A percentile compares a stretch with the other conserved stretches of the same genome.
Evolutionary conservation across 495 filamentous ascomycete genomes (phyloP).

Genomic region (Aspergillus bridgeri): DNA sequence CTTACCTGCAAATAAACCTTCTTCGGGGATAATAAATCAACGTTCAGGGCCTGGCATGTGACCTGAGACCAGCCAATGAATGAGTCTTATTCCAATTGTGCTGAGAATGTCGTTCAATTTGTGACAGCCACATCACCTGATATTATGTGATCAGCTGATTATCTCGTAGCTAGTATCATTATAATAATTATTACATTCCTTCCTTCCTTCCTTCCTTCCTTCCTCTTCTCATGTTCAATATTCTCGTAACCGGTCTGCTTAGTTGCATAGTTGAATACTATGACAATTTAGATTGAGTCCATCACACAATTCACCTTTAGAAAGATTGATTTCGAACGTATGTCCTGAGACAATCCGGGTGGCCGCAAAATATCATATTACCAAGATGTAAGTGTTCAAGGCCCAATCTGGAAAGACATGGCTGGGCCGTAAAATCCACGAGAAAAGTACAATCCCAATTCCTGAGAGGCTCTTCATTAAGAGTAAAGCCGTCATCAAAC

Average conservation of each 20-base stretch:
- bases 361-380: background rate
- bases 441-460: slow-evolving; percentile 4
- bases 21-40: background rate
- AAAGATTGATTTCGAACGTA: background rate
- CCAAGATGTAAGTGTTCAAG: background rate
- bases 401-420: background rate
- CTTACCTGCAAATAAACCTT: background rate
- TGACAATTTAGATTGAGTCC: too few relatives aligned
- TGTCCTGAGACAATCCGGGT: background rate
- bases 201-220: too few relatives aligned
- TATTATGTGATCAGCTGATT: too few relatives aligned
- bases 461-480: background rate
- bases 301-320: background rate
- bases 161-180: too few relatives aligned
- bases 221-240: too few relatives aligned
- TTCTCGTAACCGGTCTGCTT: too few relatives aligned
- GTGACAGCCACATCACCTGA: too few relatives aligned
- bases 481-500: background rate
- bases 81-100: background rate
- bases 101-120: slow-evolving; percentile 1
- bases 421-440: slow-evolving; percentile 1
- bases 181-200: too few relatives aligned
- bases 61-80: background rate
- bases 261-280: too few relatives aligned
- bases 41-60: background rate